Conservation (phyloP, 306 rosid genomes). For the Delonix regia region DNA sequence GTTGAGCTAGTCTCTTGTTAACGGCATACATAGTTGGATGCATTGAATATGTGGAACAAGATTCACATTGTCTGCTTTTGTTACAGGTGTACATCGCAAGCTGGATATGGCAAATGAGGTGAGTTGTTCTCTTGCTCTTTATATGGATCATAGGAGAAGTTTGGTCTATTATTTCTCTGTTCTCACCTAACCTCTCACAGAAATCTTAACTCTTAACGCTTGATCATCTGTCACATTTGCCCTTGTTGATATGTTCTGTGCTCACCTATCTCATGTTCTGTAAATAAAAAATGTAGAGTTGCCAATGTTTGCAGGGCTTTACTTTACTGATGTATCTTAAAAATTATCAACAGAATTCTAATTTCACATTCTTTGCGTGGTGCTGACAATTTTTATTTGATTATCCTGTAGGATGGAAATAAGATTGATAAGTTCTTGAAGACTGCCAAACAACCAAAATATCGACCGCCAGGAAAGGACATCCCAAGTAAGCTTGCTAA, state of each 20-base stretch:
- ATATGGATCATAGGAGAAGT: not conserved
- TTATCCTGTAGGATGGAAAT: conserved; percentile 54
- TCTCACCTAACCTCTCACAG: not conserved
- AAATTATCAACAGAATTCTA: not conserved
- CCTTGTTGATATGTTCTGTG: not conserved
- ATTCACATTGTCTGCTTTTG: conserved; percentile 38
- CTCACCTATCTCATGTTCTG: not conserved
- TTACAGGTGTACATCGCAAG: conserved; percentile 93
- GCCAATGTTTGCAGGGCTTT: not conserved
- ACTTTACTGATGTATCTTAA: not conserved
- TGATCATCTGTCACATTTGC: too few species aligned
- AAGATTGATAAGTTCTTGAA: conserved; percentile 65
- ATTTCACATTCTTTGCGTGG: not conserved
- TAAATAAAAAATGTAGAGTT: not conserved
- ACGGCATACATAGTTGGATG: not conserved
- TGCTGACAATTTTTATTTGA: conserved; percentile 15
- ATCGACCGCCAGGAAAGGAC: conserved; percentile 77
- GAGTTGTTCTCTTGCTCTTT: conserved; percentile 17
- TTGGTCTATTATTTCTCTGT: not conserved
- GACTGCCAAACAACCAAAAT: conserved; percentile 58
- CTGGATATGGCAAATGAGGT: conserved; percentile 86
- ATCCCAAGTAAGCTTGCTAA: conserved; percentile 61
- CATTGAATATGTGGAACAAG: not conserved
- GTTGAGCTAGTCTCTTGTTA: not conserved
- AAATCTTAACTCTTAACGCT: not conserved